Evolutionary conservation across 1,139 yeast genomes (phyloP), one percentile per base, ranked within the genome.

Genomic region (Blastobotrys aristatus): DNA sequence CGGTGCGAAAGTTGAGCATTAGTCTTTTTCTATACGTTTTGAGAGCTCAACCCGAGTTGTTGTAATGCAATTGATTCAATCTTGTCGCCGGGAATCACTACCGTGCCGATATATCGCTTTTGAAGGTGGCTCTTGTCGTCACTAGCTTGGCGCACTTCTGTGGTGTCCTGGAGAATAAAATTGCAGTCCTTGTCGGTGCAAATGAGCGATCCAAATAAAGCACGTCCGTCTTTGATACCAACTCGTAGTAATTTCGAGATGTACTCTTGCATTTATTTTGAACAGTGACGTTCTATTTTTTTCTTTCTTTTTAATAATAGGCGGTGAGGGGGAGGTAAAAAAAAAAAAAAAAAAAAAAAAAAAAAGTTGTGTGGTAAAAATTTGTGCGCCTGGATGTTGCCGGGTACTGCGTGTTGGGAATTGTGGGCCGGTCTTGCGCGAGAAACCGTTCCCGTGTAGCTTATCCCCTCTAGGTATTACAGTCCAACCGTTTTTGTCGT

Each of bases 1-100:
- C 69, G 21, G 96, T 87, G 57, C 88, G 73, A 64, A 73, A 89
- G 2, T 82, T 72, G 20, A 88, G 73, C 96, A 90, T 89, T 30
- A 4, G 42, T 16, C 10, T 14, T 17, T 32, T 34, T 20, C 4
- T n/a, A n/a, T 21, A 5, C 20, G 14, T 13, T 18, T n/a, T 29
- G n/a, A n/a, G n/a, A n/a, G n/a, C n/a, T n/a, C n/a, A n/a, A n/a
- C 26, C 32, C 7, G 16, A 32, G 30, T 11, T 31, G 18, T 46
- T 57, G 61, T 11, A 57, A 31, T 24, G 59, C 50, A 41, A 65
- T 57, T 17, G 56, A 48, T n/a, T 50, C 52, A 17, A 65, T 60
- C 39, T 52, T 46, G 31, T 50, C 45, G 26, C 66, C 65, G n/a
- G 68, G 68, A 35, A 66, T 56, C 22, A 64, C 67, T n/a, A 64